Evolutionary conservation across 2,329 filamentous ascomycete species (phyloP), one percentile per base, ranked within the genome.

Genomic region (Sporothrix brasiliensis): DNA sequence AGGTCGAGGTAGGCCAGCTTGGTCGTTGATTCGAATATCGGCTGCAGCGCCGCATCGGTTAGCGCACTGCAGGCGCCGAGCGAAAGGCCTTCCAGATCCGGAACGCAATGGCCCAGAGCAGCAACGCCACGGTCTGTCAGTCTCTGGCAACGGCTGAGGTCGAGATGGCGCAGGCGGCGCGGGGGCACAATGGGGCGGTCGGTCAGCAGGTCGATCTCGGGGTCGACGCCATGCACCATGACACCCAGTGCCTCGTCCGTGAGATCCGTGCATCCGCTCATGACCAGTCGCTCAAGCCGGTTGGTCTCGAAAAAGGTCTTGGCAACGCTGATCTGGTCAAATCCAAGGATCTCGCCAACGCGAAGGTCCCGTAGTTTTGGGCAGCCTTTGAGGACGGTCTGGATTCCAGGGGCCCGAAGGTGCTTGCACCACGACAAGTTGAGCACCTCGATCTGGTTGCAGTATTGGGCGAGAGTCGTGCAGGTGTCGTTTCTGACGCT

Each of bases 381-480:
- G 76, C 95, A 98, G 2, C 86, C 86, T 72, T 91, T 84, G 0
- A 97, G 82, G 1, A 99, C 86, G 67, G 86, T 86, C 73, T 85
- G 88, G 69, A 98, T 82, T 4, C 93, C 94, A 14, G 87, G 83
- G 10, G 92, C 91, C 76, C 95, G 91, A 77, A 97, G 88, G 72
- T 93, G 91, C 74, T 89, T 89, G 81, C 95, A 99, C 93, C 94
- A 98, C 0, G 93, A 97, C 24, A 98, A 87, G 76, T 97, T 96
- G 74, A 98, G 85, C 69, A 87, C 85, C 79, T 97, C 90, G n/a
- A 99, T 83, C 65, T 90, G 89, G 1, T 90, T 89, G 76, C 94
- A 98, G 52, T 90, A 90, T 68, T 91, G 85, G 0, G 92, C 90
- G 72, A 99, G 91, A 72, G 96, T 92, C 76, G 90, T 92, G 87